Conservation (phyloP, 2,329 filamentous ascomycete genomes). For the Cucurbitaria berberidis region DNA sequence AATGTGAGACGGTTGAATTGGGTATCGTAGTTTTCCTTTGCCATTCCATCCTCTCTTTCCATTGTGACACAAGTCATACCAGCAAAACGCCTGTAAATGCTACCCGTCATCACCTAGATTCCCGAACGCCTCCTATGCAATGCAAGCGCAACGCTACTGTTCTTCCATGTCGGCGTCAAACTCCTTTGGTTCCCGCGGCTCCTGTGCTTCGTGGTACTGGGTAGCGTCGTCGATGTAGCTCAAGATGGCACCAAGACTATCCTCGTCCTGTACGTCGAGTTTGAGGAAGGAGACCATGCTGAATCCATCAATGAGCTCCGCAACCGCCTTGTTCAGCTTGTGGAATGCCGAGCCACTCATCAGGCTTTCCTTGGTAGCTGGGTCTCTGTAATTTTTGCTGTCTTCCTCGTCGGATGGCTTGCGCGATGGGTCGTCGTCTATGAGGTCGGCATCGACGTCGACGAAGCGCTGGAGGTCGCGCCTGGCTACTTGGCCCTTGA, state of each 20-base stretch:
- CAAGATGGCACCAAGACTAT: conserved; percentile 82
- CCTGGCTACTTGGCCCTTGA: conserved; percentile 86
- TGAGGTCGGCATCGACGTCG: conserved; percentile 79
- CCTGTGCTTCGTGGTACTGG: conserved; percentile 91
- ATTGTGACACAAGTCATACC: not conserved
- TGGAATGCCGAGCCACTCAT: conserved; percentile 85
- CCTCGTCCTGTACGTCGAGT: conserved; percentile 87
- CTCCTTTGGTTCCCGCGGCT: conserved; percentile 78
- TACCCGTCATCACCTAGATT: not conserved
- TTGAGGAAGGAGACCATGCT: conserved; percentile 97
- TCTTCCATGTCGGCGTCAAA: conserved; percentile 16
- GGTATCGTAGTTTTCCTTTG: too few relatives aligned
- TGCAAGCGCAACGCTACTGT: not conserved
- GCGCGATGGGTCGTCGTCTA: conserved; percentile 78
- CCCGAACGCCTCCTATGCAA: conserved; percentile 15
- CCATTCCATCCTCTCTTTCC: too few relatives aligned
- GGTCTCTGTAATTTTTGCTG: conserved; percentile 62
- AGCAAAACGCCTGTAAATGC: conserved; percentile 9
- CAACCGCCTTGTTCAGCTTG: conserved; percentile 84
- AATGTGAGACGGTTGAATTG: too few relatives aligned
- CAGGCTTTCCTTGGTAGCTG: conserved; percentile 69
- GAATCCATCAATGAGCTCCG: conserved; percentile 91
- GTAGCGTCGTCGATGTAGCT: conserved; percentile 96
- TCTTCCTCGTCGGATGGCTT: conserved; percentile 51
- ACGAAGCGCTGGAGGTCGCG: conserved; percentile 89